These are phyloP conservation scores for Onygenales sp. DNA, from an alignment of 2,329 filamentous ascomycete species.

Conservation along the genomic window DNA sequence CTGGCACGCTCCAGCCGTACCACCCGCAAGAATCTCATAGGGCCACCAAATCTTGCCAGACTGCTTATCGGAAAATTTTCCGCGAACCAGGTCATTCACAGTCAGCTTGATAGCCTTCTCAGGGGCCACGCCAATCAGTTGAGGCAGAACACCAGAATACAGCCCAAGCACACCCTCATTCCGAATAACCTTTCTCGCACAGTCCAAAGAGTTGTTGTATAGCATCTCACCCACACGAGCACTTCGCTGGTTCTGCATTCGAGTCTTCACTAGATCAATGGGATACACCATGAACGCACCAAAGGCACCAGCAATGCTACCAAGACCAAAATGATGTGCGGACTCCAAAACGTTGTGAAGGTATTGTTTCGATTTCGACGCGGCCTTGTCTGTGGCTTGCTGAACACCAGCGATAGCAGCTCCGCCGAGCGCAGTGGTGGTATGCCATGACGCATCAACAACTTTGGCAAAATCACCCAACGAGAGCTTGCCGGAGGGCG, in stretches of 20 bases:
- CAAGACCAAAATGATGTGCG: slow-evolving; percentile 80
- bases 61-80: slow-evolving; percentile 62
- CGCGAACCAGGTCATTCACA: slow-evolving; percentile 86
- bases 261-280: slow-evolving; percentile 96
- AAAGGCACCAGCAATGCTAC: slow-evolving; percentile 86
- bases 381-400: slow-evolving; percentile 42
- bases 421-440: slow-evolving; percentile 47
- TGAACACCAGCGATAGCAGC: slow-evolving; percentile 32
- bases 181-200: slow-evolving; percentile 80
- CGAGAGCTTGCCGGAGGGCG: slow-evolving; percentile 74
- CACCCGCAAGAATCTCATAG: slow-evolving; percentile 79
- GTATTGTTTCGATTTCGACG: slow-evolving; percentile 47
- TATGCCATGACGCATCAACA: slow-evolving; percentile 84
- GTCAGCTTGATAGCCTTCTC: slow-evolving; percentile 99
- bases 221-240: slow-evolving; percentile 72
- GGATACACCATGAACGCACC: slow-evolving; percentile 99
- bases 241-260: slow-evolving; percentile 92
- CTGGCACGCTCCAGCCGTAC: slow-evolving; percentile 83
- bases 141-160: slow-evolving; percentile 89
- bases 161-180: slow-evolving; percentile 86
- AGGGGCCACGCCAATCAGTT: slow-evolving; percentile 94
- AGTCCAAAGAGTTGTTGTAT: slow-evolving; percentile 97
- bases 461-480: slow-evolving; percentile 87
- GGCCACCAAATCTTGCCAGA: slow-evolving; percentile 60
- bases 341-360: slow-evolving; percentile 63